These are phyloP conservation scores for Puccinia novopanici DNA, from an alignment of 1,284 basidiomycete species.

Conservation along the genomic window DNA sequence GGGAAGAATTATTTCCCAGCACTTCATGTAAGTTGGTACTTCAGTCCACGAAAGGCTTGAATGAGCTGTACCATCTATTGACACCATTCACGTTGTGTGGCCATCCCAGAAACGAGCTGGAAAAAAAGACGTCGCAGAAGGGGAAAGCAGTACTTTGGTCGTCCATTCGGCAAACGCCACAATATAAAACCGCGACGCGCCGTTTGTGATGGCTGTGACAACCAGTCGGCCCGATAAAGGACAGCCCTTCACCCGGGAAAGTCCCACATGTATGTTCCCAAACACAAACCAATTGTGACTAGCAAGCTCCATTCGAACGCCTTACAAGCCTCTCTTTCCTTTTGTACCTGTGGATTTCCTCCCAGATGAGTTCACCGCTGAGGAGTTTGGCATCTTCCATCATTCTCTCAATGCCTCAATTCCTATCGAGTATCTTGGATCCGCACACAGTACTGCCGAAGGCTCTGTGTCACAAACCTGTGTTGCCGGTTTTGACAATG, in stretches of 20 bases:
- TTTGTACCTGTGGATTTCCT: not conserved
- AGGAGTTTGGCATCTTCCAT: slow-evolving; percentile 44
- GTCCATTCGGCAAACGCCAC: slow-evolving; percentile 14
- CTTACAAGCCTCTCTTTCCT: not conserved
- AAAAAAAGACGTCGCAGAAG: slow-evolving; percentile 2
- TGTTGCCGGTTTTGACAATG: slow-evolving; percentile 49
- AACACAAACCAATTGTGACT: not conserved
- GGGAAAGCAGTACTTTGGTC: slow-evolving; percentile 47
- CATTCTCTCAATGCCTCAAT: slow-evolving; percentile 45
- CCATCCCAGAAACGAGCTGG: slow-evolving; percentile 25
- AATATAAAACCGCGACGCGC: slow-evolving; percentile 17
- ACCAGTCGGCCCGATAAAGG: slow-evolving; percentile 25
- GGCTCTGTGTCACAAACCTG: not conserved
- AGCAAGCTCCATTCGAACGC: not conserved
- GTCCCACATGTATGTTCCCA: slow-evolving; percentile 39
- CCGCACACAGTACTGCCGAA: not conserved
- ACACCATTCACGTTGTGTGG: not conserved
- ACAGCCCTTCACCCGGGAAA: slow-evolving; percentile 13
- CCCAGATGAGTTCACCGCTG: slow-evolving; percentile 44
- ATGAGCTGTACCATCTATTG: not conserved
- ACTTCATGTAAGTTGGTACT: slow-evolving; percentile 46
- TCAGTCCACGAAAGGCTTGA: not conserved
- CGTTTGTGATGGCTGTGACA: slow-evolving; percentile 40
- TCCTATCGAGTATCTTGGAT: slow-evolving; percentile 41
- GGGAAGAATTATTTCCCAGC: slow-evolving; percentile 39